Percentiles rank a stretch among this genome's conserved stretches.
Evolutionary conservation across 2,329 filamentous ascomycete genomes (phyloP).

Genomic region (Penicillium sp.): DNA sequence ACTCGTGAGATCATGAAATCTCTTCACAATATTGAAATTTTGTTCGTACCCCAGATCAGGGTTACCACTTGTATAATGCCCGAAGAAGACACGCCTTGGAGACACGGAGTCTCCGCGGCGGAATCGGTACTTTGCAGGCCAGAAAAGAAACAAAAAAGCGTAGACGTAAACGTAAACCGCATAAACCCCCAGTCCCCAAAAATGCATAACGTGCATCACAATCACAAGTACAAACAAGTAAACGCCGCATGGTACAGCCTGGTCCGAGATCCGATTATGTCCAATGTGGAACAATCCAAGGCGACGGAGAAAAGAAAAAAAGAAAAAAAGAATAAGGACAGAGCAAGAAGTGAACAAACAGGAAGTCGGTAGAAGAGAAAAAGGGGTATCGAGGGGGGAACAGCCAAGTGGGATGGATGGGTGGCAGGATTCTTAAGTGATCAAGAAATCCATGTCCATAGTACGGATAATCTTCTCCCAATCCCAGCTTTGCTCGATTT

Average conservation of each 20-base stretch:
- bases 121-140: slow-evolving; percentile 11
- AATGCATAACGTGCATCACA: slow-evolving; percentile 17
- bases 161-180: not conserved
- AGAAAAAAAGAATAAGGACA: slow-evolving; percentile 1
- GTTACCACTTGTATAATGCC: not conserved
- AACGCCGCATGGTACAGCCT: slow-evolving; percentile 25
- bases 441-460: slow-evolving; percentile 63
- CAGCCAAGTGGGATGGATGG: not conserved
- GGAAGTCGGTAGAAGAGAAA: slow-evolving; percentile 5
- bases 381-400: slow-evolving; percentile 18
- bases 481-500: slow-evolving; percentile 61
- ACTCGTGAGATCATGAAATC: slow-evolving; percentile 4
- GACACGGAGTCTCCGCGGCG: not conserved
- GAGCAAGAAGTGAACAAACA: not conserved
- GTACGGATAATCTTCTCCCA: slow-evolving; percentile 63
- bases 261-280: slow-evolving; percentile 12
- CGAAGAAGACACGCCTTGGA: not conserved
- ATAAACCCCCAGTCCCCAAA: slow-evolving; percentile 4
- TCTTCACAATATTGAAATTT: not conserved
- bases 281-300: slow-evolving; percentile 6
- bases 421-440: slow-evolving; percentile 48
- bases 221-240: slow-evolving; percentile 6
- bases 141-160: slow-evolving; percentile 1
- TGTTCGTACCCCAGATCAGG: not conserved
- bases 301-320: not conserved